Percentiles rank a stretch among this genome's conserved stretches.
These are phyloP conservation scores for Colletotrichum navitas DNA, from an alignment of 2,329 filamentous ascomycete genomes.

Conservation along the genomic window DNA sequence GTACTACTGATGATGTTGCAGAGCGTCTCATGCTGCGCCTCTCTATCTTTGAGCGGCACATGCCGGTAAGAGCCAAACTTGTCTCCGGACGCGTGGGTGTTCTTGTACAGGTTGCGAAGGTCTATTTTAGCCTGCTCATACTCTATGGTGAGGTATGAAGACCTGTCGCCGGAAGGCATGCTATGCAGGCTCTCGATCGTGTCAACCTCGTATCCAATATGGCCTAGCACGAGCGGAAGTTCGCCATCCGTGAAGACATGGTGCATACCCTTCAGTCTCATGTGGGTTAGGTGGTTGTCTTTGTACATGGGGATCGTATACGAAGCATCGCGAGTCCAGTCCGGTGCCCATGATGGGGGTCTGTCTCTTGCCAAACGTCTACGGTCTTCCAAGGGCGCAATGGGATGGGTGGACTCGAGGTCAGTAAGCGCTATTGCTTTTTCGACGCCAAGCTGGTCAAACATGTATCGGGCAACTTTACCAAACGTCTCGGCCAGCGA, in stretches of 20 bases:
- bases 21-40: background rate
- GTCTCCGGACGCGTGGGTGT: constrained; percentile 5
- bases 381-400: background rate
- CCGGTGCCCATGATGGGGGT: constrained; percentile 19
- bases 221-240: constrained; percentile 10
- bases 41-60: constrained; percentile 12
- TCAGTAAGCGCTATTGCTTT: background rate
- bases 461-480: constrained; percentile 16
- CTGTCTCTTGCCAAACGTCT: background rate
- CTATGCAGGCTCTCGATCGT: background rate
- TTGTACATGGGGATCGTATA: background rate
- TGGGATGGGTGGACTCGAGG: background rate
- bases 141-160: background rate
- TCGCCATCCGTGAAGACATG: background rate
- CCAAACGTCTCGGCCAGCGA: background rate
- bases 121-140: background rate
- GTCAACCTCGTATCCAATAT: constrained; percentile 5
- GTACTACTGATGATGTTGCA: background rate
- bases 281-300: constrained; percentile 6
- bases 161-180: background rate
- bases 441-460: constrained; percentile 14
- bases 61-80: constrained; percentile 15
- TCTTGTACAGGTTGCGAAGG: background rate
- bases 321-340: constrained; percentile 17
- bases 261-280: background rate